Conservation (phyloP, 805 yeast genomes). For the Myxozyma mucilagina region DNA sequence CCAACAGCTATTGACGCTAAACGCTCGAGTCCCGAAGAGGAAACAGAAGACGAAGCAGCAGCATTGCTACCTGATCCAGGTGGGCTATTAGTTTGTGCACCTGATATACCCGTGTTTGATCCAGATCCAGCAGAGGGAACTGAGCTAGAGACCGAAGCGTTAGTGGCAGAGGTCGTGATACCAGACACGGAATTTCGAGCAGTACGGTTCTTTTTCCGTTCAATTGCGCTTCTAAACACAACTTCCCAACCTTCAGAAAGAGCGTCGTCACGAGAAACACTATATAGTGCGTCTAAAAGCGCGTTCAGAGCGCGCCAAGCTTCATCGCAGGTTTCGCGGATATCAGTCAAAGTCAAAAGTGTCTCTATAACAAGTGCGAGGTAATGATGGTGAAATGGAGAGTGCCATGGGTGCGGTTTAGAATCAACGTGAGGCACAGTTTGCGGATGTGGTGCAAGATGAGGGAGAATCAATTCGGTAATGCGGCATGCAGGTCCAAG, state of each 20-base stretch:
- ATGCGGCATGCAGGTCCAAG: conserved; percentile 32
- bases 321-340: conserved; percentile 29
- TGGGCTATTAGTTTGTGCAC: no score
- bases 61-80: no score
- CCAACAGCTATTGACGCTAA: conserved; percentile 32
- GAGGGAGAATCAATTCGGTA: conserved; percentile 11
- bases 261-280: no score
- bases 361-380: conserved; percentile 31
- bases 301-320: conserved; percentile 27
- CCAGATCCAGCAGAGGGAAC: neutral
- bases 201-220: neutral
- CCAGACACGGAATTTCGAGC: conserved; percentile 6
- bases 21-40: conserved; percentile 24
- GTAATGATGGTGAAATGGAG: conserved; percentile 28
- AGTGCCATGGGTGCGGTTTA: neutral
- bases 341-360: conserved; percentile 27
- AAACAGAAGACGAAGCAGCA: neutral
- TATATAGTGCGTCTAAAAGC: conserved; percentile 7
- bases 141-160: neutral
- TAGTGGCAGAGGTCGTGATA: neutral
- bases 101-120: neutral
- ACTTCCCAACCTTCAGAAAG: conserved; percentile 8
- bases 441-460: neutral
- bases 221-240: conserved; percentile 5
- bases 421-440: neutral